A percentile compares a stretch with the other conserved stretches of the same genome.
phyloP scores from a whole-genome alignment of 1,139 yeast genomes.

The Hemisphaericaspora xylanilytica region DNA sequence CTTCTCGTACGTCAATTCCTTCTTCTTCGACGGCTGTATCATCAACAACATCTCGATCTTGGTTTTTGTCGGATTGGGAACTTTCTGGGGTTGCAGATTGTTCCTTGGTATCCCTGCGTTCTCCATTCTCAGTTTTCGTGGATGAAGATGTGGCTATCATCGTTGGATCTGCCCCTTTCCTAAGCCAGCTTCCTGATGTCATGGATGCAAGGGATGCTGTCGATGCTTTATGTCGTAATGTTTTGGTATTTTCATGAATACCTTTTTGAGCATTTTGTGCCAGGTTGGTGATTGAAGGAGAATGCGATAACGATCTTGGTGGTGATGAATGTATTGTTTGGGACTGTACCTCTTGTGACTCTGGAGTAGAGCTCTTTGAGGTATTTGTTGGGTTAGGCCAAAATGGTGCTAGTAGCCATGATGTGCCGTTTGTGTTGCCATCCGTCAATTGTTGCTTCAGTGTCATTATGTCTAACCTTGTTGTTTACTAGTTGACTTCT shows the following conservation, averaged over 20 bases:
- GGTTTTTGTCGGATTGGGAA: not conserved
- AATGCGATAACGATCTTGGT: not conserved
- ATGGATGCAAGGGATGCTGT: constrained; percentile 21
- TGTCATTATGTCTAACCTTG: not conserved
- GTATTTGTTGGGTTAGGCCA: not conserved
- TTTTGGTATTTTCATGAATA: not conserved
- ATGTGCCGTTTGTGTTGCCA: not conserved
- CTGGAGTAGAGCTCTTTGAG: not conserved
- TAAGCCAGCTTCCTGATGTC: constrained; percentile 22
- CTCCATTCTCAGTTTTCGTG: not conserved
- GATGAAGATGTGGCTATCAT: not conserved
- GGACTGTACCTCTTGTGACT: not conserved
- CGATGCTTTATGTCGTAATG: constrained; percentile 16
- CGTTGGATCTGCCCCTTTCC: constrained; percentile 11
- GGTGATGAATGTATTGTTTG: not conserved
- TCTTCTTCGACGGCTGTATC: constrained; percentile 26
- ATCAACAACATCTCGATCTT: constrained; percentile 19
- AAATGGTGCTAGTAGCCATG: not conserved
- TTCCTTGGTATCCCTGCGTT: not conserved
- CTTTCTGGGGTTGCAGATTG: constrained; percentile 1
- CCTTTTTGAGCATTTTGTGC: not conserved
- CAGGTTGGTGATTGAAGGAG: not conserved
- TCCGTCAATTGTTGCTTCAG: not conserved
- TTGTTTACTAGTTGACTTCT: no score
- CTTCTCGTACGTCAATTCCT: constrained; percentile 37